phyloP scores from a whole-genome alignment of 768 basidiomycete species.

The Boletus speciosus region DNA sequence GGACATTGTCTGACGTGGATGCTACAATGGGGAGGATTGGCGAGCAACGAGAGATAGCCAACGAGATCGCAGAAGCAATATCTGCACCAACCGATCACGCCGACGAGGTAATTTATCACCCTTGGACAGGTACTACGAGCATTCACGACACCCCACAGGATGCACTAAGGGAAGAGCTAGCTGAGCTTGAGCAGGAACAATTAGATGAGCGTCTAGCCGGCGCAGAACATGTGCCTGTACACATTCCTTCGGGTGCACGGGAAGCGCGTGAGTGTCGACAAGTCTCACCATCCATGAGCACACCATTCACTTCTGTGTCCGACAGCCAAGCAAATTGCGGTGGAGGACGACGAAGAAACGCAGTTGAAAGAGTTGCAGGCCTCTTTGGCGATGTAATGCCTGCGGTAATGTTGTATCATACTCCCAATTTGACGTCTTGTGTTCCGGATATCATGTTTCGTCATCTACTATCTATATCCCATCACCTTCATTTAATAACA shows the following conservation, averaged over 20 bases:
- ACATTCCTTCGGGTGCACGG: slow-evolving; percentile 63
- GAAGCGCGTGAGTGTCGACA: slow-evolving; percentile 45
- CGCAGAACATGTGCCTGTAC: slow-evolving; percentile 87
- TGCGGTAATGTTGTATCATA: slow-evolving; percentile 8
- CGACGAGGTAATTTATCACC: slow-evolving; percentile 62
- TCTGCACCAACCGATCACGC: slow-evolving; percentile 64
- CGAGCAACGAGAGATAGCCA: slow-evolving; percentile 89
- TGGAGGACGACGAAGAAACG: slow-evolving; percentile 89
- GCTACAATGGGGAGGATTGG: slow-evolving; percentile 80
- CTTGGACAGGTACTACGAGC: background rate
- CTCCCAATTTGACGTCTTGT: slow-evolving; percentile 1
- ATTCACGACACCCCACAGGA: slow-evolving; percentile 49
- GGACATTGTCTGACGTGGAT: slow-evolving; percentile 87
- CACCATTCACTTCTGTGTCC: slow-evolving; percentile 1
- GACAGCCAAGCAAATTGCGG: slow-evolving; percentile 38
- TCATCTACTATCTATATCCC: slow-evolving; percentile 36
- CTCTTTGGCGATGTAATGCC: slow-evolving; percentile 70
- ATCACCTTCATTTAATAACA: slow-evolving; percentile 27
- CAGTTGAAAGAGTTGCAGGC: slow-evolving; percentile 89
- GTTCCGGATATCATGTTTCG: slow-evolving; percentile 18
- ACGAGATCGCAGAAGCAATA: slow-evolving; percentile 88
- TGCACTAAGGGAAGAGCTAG: slow-evolving; percentile 74
- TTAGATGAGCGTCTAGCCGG: slow-evolving; percentile 81
- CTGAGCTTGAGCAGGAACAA: slow-evolving; percentile 83
- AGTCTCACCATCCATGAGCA: background rate